phyloP scores from a whole-genome alignment of 192 early-diverging fungal genomes.

The Pilobolus umbonatus region DNA sequence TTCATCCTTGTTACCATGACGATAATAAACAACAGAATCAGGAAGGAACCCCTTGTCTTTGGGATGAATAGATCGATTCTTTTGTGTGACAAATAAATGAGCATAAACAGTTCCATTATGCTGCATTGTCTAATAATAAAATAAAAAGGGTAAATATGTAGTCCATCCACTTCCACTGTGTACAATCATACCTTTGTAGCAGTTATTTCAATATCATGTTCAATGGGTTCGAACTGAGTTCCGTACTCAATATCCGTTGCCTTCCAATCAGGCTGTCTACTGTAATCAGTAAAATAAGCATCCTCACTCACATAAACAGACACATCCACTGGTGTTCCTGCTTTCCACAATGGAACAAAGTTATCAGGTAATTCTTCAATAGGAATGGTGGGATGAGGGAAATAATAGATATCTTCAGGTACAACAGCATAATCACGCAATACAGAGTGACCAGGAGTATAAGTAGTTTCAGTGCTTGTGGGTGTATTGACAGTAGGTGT shows the following conservation, averaged over 20 bases:
- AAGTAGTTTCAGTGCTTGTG: neutral
- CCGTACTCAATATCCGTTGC: constrained; percentile 38
- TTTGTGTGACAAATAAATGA: constrained; percentile 52
- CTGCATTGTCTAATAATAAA: constrained; percentile 38
- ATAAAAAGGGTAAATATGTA: neutral
- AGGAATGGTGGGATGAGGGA: constrained; percentile 15
- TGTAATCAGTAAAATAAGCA: constrained; percentile 39
- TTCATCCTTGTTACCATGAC: constrained; percentile 41
- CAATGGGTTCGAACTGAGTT: constrained; percentile 36
- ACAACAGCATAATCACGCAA: constrained; percentile 19
- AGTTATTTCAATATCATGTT: constrained; percentile 38
- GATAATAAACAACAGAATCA: constrained; percentile 41
- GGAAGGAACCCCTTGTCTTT: constrained; percentile 27
- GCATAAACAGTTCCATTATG: constrained; percentile 56
- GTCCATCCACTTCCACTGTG: neutral
- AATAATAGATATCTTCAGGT: constrained; percentile 22
- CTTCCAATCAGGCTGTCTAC: constrained; percentile 36
- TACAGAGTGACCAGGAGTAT: neutral
- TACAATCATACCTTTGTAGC: constrained; percentile 37
- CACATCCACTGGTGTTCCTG: constrained; percentile 33
- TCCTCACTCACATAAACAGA: constrained; percentile 46
- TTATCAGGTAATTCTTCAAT: constrained; percentile 9
- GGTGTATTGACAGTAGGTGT: neutral
- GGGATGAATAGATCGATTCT: constrained; percentile 41
- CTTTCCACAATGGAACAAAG: constrained; percentile 24